Percentiles rank a stretch among this genome's conserved stretches.
Evolutionary conservation across 2,329 filamentous ascomycete genomes (phyloP).

Genomic region (Monascus ruber): DNA sequence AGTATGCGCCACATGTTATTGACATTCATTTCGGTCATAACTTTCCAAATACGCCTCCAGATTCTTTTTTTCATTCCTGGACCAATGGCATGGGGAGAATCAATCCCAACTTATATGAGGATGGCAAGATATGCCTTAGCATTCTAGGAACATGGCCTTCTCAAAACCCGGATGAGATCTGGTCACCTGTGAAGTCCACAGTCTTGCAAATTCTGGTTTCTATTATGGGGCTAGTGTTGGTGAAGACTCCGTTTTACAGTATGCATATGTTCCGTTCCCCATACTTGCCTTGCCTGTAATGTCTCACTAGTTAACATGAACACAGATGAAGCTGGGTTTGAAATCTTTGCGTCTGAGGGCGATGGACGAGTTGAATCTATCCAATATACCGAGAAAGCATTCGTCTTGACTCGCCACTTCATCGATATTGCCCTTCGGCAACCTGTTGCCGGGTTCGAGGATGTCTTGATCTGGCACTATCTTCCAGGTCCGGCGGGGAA

Average conservation of each 20-base stretch:
- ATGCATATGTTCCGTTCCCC: slow-evolving; percentile 9
- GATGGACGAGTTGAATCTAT: slow-evolving; percentile 36
- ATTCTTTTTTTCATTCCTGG: slow-evolving; percentile 51
- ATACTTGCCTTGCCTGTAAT: neutral
- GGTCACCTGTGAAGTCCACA: slow-evolving; percentile 43
- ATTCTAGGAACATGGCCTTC: slow-evolving; percentile 50
- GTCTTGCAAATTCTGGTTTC: slow-evolving; percentile 48
- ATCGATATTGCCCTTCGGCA: slow-evolving; percentile 37
- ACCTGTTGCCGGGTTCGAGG: slow-evolving; percentile 35
- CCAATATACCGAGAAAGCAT: slow-evolving; percentile 44
- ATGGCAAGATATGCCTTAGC: slow-evolving; percentile 50
- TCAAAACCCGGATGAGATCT: slow-evolving; percentile 40
- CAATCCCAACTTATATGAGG: slow-evolving; percentile 53
- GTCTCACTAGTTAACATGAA: neutral
- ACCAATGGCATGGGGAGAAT: slow-evolving; percentile 41
- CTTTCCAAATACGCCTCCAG: slow-evolving; percentile 43
- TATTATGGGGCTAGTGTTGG: slow-evolving; percentile 46
- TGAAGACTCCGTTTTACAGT: slow-evolving; percentile 51
- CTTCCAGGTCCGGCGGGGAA: slow-evolving; percentile 9
- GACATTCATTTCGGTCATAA: slow-evolving; percentile 41
- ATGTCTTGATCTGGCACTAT: slow-evolving; percentile 46
- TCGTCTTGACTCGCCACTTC: slow-evolving; percentile 42
- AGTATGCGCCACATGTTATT: slow-evolving; percentile 49
- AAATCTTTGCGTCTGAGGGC: slow-evolving; percentile 37
- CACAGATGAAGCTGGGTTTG: slow-evolving; percentile 49